Base-by-base conservation (phyloP, 1,284 basidiomycete species). In the Laetiporus sulphureus region DNA sequence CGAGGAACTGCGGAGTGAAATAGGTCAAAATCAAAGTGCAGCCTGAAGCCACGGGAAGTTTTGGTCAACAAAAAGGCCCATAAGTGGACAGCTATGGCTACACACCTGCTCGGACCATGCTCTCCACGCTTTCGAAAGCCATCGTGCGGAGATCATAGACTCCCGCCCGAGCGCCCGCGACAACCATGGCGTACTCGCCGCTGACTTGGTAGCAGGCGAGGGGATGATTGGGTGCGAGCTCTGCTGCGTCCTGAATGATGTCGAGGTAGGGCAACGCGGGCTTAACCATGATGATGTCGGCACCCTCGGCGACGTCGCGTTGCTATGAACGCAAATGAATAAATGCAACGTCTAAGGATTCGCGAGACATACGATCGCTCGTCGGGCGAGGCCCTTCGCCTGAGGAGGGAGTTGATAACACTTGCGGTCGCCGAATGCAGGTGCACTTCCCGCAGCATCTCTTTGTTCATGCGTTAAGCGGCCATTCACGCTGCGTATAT, bases 241-340 rank as follows among this genome's bases (percentile, higher is more conserved):
- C 66, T 1, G 86, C 79, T 18, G 92, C 92, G 57, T 97, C 92
- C 25, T 86, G 75, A 47, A 99, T 85, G 61, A 99, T 84, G 66
- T 99, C 96, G 38, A 99, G 86, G 69, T 99, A 99, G 0, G 94
- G 94, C 45, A 98, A 65, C 0, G 91, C 79, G 8, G 96, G 96
- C 62, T 99, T 99, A 60, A 99, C 92, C 95, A 99, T 99, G 59
- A 99, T 82, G 54, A 99, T 91, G 61, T 99, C 96, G 13, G 96
- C 96, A 18, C 96, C 96, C 68, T 99, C 95, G n/a, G 61, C 67
- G 0, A 80, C 75, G 61, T 99, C 96, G 33, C 93, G 87, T 71
- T 79, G 68, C 92, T 96, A n/a, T n/a, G 59, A 36, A 46, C n/a
- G 25, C 40, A 32, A 20, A 39, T 5, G 2, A 0, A 23, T 31